phyloP scores from a whole-genome alignment of 2,329 filamentous ascomycete genomes.

The Tolypocladium pustulatum region DNA sequence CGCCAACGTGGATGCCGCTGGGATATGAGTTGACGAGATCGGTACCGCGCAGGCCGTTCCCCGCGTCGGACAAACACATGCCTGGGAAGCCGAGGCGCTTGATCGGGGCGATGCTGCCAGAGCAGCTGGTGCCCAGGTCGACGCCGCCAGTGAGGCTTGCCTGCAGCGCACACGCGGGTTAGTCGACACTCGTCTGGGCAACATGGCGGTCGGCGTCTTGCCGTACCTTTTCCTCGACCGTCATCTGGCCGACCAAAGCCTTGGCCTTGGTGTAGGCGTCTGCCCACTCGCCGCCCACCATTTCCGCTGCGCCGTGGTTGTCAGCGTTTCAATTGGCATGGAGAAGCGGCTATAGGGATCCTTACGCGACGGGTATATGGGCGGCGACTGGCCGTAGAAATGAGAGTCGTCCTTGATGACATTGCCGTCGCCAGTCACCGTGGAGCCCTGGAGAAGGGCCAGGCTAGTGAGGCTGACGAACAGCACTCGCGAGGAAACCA shows the following conservation, averaged over 20 bases:
- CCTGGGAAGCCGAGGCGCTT: constrained; percentile 29
- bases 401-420: constrained; percentile 27
- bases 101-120: constrained; percentile 31
- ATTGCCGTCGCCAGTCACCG: constrained; percentile 5
- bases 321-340: background rate
- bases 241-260: constrained; percentile 60
- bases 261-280: constrained; percentile 56
- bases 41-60: constrained; percentile 30
- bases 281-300: constrained; percentile 55
- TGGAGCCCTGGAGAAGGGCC: background rate
- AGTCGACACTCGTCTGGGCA: background rate
- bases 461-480: constrained; percentile 2
- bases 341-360: background rate
- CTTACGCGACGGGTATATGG: constrained; percentile 42
- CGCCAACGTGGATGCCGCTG: constrained; percentile 28
- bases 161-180: constrained; percentile 12
- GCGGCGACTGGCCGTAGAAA: constrained; percentile 40
- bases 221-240: constrained; percentile 59
- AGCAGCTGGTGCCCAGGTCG: constrained; percentile 38
- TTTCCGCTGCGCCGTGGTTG: constrained; percentile 23
- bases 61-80: constrained; percentile 34
- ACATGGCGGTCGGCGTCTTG: background rate
- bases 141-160: constrained; percentile 66
- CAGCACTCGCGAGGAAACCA: background rate
- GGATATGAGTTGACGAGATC: constrained; percentile 32